Conservation (phyloP, 768 basidiomycete species). For the Hericium rajendrae region DNA sequence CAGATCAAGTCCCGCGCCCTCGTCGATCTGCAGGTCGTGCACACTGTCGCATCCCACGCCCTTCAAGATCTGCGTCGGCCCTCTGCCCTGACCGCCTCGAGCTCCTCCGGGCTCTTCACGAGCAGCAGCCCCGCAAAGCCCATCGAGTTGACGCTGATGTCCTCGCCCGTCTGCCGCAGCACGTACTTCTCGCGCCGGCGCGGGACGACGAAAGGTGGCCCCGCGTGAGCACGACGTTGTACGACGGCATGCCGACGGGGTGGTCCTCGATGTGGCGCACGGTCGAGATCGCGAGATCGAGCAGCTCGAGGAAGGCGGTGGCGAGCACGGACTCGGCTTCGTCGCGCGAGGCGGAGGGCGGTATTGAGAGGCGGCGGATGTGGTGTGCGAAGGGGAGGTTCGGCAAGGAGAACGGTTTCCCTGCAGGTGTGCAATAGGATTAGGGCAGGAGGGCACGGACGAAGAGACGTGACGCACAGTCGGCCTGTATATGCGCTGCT, state of each 20-base stretch:
- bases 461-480: constrained; percentile 28
- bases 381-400: constrained; percentile 75
- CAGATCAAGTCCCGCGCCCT: constrained; percentile 11
- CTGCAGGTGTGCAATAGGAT: constrained; percentile 26
- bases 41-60: constrained; percentile 58
- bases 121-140: constrained; percentile 88
- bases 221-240: constrained; percentile 73
- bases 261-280: constrained; percentile 58
- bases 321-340: constrained; percentile 45
- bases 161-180: constrained; percentile 42
- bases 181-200: constrained; percentile 54
- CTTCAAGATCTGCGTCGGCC: constrained; percentile 52
- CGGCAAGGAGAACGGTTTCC: constrained; percentile 61
- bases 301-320: constrained; percentile 55
- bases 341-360: constrained; percentile 23
- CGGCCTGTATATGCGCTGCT: constrained; percentile 44
- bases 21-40: constrained; percentile 54
- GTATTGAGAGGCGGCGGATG: constrained; percentile 42
- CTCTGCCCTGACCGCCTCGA: constrained; percentile 57
- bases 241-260: constrained; percentile 59
- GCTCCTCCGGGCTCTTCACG: constrained; percentile 72
- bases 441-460: background rate
- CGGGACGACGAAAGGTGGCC: constrained; percentile 86
- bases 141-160: constrained; percentile 72
- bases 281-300: constrained; percentile 70